Evolutionary conservation across 805 yeast genomes (phyloP).

Genomic region (Candida argentea): DNA sequence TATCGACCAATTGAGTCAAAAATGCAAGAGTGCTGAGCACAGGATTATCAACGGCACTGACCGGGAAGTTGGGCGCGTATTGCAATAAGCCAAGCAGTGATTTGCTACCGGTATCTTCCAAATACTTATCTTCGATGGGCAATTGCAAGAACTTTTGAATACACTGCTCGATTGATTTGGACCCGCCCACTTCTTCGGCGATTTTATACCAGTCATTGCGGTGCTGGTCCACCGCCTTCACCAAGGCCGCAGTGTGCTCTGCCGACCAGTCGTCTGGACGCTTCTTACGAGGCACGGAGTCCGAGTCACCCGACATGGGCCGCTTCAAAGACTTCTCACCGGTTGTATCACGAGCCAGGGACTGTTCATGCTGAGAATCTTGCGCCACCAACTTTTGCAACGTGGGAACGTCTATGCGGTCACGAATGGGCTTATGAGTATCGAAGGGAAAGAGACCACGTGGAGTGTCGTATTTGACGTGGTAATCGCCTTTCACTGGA

Average conservation of each 20-base stretch:
- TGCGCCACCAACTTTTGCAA: constrained; percentile 19
- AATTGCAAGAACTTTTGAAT: constrained; percentile 67
- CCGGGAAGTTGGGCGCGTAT: constrained; percentile 77
- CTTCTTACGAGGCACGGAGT: constrained; percentile 12
- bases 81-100: constrained; percentile 62
- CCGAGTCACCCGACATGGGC: constrained; percentile 5
- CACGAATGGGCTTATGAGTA: constrained; percentile 59
- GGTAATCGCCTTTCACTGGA: constrained; percentile 68
- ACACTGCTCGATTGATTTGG: constrained; percentile 68
- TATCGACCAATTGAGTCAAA: constrained; percentile 75
- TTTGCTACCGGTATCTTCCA: constrained; percentile 24
- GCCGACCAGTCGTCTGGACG: constrained; percentile 49
- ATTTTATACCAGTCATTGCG: constrained; percentile 76
- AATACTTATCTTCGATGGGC: constrained; percentile 70
- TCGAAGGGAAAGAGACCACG: constrained; percentile 89
- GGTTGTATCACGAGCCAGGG: constrained; percentile 2
- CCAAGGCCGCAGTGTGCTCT: constrained; percentile 47
- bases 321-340: constrained; percentile 1
- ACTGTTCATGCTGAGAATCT: constrained; percentile 2
- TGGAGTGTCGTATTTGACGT: constrained; percentile 78
- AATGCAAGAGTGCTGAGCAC: constrained; percentile 88
- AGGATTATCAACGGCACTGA: constrained; percentile 82
- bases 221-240: constrained; percentile 51
- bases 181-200: constrained; percentile 52
- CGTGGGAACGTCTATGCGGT: constrained; percentile 32